Base-by-base conservation (phyloP, 352 stramenopile genomes). In the Phytophthora nicotianae region DNA sequence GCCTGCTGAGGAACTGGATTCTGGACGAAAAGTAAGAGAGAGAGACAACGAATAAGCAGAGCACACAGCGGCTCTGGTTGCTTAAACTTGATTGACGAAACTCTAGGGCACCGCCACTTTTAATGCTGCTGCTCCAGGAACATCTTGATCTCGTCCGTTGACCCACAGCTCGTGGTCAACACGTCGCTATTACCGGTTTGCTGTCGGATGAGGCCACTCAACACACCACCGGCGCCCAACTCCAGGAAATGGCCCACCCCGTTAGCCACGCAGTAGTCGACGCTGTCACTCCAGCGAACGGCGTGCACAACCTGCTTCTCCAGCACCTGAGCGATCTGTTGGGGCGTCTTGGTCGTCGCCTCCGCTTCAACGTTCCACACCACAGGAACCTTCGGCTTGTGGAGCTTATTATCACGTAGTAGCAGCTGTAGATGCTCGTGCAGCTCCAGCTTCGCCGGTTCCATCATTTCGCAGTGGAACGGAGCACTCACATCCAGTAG, bases 401-500 rank as follows among this genome's bases (percentile, higher is more conserved):
- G 69, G 13, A 91, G 64, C 20, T 62, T 70, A 23, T 60, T 33
- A 21, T 62, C 57, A 4, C 52, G 21, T 17, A 81, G 32, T 2
- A 74, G 20, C 7, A 80, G 46, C 29, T 77, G 46, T 11, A 95
- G 65, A 6, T 69, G 61, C 21, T 63, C 45, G 14, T 62, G 66
- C 19, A 96, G 73, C 23, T 85, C 74, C 23, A 67, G 7, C 1
- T 77, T 79, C 0, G 86, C 86, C 2, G 81, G 82, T 50, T 74
- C 74, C 88, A 96, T 96, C 21, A 95, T 50, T 20, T 65, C 68
- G 51, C 85, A 92, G 53, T 96, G 88, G 65, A 96, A 96, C 5
- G 88, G 86, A 52, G 88, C 88, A 43, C 83, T 93, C 50, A 96
- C 88, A 47, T 91, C 77, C 42, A 96, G 63, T 35, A 79, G 46